Evolutionary conservation across 768 basidiomycete species (phyloP), one percentile per base, ranked within the genome.

Genomic region (Macrolepiota fuliginosa): DNA sequence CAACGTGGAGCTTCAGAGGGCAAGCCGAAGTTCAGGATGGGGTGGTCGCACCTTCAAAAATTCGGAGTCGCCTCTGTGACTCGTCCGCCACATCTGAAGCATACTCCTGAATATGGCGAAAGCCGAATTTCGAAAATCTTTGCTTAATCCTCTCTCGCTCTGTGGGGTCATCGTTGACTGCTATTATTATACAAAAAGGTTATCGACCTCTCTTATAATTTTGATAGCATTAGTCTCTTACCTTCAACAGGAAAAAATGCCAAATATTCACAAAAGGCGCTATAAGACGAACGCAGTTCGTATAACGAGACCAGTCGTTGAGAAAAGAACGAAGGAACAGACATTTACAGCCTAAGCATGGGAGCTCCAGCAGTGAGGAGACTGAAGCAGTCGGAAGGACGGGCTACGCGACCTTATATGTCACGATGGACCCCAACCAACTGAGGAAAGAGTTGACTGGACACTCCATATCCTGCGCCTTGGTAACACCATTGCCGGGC

Each of bases 201-300:
- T 32, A 32, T 32, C 29, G 7, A 32, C 29, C 3, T 32, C 29
- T 32, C 7, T 32, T 32, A 32, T 7, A 32, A 10, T 4, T 42
- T 2, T 42, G 40, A 42, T 42, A 4, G 3, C 22, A 49, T 49
- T 49, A 47, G 22, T 15, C 12, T 42, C 32, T 7, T 24, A 58
- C 56, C 56, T 58, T 58, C 46, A 25, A 46, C 56, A 36, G 56
- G 56, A 58, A 58, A 58, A 4, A 32, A 37, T 9, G 56, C 32
- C 56, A 58, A 37, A 58, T 49, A 58, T n/a, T 58, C 56, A 11
- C 19, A 37, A 58, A 58, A 32, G 36, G 36, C 46, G 56, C 25
- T 25, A 50, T 49, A 58, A 49, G 27, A 47, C 0, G 56, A 58
- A 49, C 56, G 56, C 6, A 58, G 32, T 36, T 58, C 56, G 35